Conservation (phyloP, 495 filamentous ascomycete genomes). For the Neurospora sp. region DNA sequence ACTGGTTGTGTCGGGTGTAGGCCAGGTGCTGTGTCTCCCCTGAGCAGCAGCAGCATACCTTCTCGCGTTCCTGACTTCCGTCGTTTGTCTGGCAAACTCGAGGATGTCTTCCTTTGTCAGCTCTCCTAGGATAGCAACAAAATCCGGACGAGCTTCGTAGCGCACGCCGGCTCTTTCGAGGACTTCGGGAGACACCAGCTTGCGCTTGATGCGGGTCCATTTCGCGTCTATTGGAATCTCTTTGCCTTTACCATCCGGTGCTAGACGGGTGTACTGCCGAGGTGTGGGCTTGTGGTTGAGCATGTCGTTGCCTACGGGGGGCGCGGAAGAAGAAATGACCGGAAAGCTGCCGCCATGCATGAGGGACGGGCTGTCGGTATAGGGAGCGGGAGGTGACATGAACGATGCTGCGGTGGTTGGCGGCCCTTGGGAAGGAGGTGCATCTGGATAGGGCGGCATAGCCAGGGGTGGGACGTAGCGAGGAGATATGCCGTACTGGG, state of each 20-base stretch:
- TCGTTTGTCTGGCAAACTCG: conserved; percentile 45
- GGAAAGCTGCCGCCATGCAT: conserved; percentile 7
- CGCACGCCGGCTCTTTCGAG: conserved; percentile 53
- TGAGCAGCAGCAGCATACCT: background rate
- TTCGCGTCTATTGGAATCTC: conserved; percentile 56
- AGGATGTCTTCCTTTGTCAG: conserved; percentile 51
- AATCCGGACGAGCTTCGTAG: conserved; percentile 58
- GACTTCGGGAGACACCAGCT: conserved; percentile 56
- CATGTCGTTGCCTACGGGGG: conserved; percentile 5
- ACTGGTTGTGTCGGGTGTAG: conserved; percentile 9
- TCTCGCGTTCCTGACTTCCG: conserved; percentile 41
- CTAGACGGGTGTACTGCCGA: conserved; percentile 21
- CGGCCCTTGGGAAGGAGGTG: conserved; percentile 15
- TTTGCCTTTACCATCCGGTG: conserved; percentile 42
- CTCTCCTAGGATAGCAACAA: conserved; percentile 57
- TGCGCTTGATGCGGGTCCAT: conserved; percentile 61
- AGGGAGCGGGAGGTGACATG: conserved; percentile 14
- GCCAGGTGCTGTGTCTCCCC: background rate
- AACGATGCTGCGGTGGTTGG: conserved; percentile 6
- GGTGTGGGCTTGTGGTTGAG: background rate
- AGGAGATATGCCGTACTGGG: conserved; percentile 12
- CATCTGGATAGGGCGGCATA: conserved; percentile 5
- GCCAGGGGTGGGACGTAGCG: conserved; percentile 20
- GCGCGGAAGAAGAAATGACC: conserved; percentile 5
- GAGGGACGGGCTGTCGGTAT: conserved; percentile 14